Percentiles rank a stretch among this genome's conserved stretches.
phyloP scores from a whole-genome alignment of 176 grass and related monocot genomes.

The Rhynchospora pubera region DNA sequence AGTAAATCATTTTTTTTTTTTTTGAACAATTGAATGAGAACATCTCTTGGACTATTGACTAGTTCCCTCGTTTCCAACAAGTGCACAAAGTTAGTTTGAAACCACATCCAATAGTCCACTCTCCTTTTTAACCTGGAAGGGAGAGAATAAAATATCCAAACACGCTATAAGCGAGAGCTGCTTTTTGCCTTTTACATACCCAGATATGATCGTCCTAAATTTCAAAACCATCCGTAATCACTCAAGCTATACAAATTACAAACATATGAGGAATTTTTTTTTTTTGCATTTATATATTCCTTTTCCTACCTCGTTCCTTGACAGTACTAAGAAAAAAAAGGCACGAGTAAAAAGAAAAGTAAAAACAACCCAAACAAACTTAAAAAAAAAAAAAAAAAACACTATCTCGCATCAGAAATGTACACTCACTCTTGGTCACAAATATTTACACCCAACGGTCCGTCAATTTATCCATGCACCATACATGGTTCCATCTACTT shows the following conservation, averaged over 20 bases:
- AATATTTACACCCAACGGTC: conserved; percentile 13
- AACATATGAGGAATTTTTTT: neutral
- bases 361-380: conserved; percentile 23
- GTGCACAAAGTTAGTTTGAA: neutral
- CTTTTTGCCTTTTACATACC: neutral
- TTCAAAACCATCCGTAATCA: neutral
- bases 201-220: neutral
- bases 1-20: neutral
- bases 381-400: conserved; percentile 10
- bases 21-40: neutral
- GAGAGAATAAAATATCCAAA: neutral
- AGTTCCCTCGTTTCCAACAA: neutral
- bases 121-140: neutral
- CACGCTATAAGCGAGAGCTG: neutral
- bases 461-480: neutral
- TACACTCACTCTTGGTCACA: conserved; percentile 69
- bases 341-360: neutral
- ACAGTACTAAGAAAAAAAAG: conserved; percentile 20
- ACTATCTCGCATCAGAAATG: conserved; percentile 53
- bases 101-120: neutral
- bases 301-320: conserved; percentile 21
- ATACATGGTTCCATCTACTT: neutral
- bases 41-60: neutral
- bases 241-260: neutral
- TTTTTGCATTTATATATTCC: neutral